Base-by-base conservation (phyloP, 2,329 filamentous ascomycete genomes). In the Uncinocarpus reesii region DNA sequence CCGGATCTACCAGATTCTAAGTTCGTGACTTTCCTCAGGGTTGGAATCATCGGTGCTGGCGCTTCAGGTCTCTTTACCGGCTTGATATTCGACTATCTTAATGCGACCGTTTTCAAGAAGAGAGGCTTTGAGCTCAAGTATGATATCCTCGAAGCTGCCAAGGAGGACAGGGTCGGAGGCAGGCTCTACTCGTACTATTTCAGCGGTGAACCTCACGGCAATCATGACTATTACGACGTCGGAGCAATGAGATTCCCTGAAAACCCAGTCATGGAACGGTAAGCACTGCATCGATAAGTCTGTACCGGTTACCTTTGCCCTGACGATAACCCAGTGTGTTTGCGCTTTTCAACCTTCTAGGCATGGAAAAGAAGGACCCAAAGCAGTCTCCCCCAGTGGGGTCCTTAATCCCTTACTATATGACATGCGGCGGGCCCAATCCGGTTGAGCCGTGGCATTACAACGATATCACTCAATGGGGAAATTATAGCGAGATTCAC, bases 381-480 rank as follows among this genome's bases (percentile, higher is more conserved):
- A 23, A 21, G 36, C 16, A 40, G n/a, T 45, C 45, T 21, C 34
- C 34, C 32, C 34, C 45, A 16, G n/a, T 15, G 28, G 29, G 24
- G 11, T 48, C 45, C 41, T 24, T 48, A 15, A 16, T 48, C 26
- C 26, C 36, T 6, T 32, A 32, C 16, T 41, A 40, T 20, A 40
- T 40, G 18, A 40, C 21, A 40, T 13, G 23, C 15, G 36, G 20
- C 18, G 20, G 13, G 11, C 3, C 36, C n/a, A 11, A 16, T 18
- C 24, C 36, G 1, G 20, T n/a, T 40, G 36, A 40, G 18, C 36
- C 36, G 23, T 40, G 36, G 36, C 15, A 18, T 24, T 40, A 40
- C n/a, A 40, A 40, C n/a, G 36, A 40, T 26, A 40, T 40, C 13
- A 40, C 36, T 4, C 7, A 5, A 5, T 40, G 36, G 36, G 36